These are phyloP conservation scores for Rhizomucor pusillus DNA, from an alignment of 371 early-diverging fungal species.

Conservation along the genomic window DNA sequence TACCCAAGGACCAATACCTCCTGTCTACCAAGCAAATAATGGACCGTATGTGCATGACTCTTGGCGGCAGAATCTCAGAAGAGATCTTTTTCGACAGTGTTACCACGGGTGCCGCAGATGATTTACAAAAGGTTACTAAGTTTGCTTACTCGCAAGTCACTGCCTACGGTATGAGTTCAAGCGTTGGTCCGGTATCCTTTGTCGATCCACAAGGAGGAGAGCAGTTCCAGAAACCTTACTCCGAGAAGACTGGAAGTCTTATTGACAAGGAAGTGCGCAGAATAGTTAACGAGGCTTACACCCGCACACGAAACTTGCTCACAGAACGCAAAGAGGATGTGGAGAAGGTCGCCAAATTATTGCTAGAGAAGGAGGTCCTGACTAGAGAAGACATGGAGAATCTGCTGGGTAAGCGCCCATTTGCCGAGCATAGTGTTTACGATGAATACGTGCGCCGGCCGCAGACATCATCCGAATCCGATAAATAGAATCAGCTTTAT, in stretches of 20 bases:
- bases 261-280: constrained; percentile 94
- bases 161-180: constrained; percentile 93
- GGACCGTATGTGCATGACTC: constrained; percentile 98
- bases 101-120: constrained; percentile 91
- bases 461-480: too few relatives aligned
- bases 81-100: constrained; percentile 90
- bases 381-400: constrained; percentile 93
- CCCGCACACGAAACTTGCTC: constrained; percentile 76
- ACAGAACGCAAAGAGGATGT: constrained; percentile 82
- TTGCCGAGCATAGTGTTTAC: constrained; percentile 70
- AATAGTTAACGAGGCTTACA: constrained; percentile 81
- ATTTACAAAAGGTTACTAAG: constrained; percentile 96
- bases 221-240: constrained; percentile 93
- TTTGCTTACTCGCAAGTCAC: constrained; percentile 95
- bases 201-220: constrained; percentile 71
- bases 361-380: constrained; percentile 96
- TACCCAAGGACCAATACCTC: constrained; percentile 97
- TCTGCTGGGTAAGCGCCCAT: constrained; percentile 87
- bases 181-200: constrained; percentile 87
- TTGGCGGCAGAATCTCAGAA: constrained; percentile 96
- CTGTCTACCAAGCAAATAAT: constrained; percentile 89
- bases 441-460: constrained; percentile 54
- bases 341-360: constrained; percentile 88
- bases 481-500: too few relatives aligned
- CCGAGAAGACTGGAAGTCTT: constrained; percentile 90